Conservation (phyloP, 2,329 filamentous ascomycete species). For the Aspergillus thermomutatus region DNA sequence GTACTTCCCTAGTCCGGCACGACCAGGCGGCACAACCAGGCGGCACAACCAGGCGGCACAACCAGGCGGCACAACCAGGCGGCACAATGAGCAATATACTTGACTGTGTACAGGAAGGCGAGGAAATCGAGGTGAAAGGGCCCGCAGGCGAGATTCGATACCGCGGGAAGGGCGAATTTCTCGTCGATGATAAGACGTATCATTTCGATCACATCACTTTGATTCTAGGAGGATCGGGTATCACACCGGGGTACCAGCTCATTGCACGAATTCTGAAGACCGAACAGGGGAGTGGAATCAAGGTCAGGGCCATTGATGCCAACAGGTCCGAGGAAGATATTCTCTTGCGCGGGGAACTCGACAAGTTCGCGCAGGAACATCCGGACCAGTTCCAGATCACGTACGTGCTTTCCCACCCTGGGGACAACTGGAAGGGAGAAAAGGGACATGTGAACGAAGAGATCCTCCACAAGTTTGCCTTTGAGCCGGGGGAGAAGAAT, state of each 20-base stretch:
- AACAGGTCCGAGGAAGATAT: slow-evolving; percentile 13
- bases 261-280: slow-evolving; percentile 45
- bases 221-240: slow-evolving; percentile 50
- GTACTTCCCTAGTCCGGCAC: slow-evolving; percentile 46
- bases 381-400: slow-evolving; percentile 8
- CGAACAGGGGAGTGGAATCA: slow-evolving; percentile 39
- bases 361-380: slow-evolving; percentile 4
- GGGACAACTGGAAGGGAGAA: slow-evolving; percentile 7
- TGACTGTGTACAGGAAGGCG: slow-evolving; percentile 47
- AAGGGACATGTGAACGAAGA: slow-evolving; percentile 9
- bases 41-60: slow-evolving; percentile 53
- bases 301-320: slow-evolving; percentile 22
- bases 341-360: slow-evolving; percentile 8
- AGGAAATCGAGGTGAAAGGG: slow-evolving; percentile 51
- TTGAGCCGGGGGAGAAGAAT: slow-evolving; percentile 36
- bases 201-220: slow-evolving; percentile 47
- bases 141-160: slow-evolving; percentile 53
- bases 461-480: slow-evolving; percentile 8
- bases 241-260: slow-evolving; percentile 53
- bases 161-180: slow-evolving; percentile 46
- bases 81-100: slow-evolving; percentile 55
- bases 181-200: slow-evolving; percentile 40
- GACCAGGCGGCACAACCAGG: slow-evolving; percentile 54
- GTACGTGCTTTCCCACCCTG: slow-evolving; percentile 11
- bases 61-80: slow-evolving; percentile 51